Percentiles rank a stretch among this genome's conserved stretches.
Evolutionary conservation across 345 rosid genomes (phyloP).

Genomic region (Erysimum cheiranthoides): DNA sequence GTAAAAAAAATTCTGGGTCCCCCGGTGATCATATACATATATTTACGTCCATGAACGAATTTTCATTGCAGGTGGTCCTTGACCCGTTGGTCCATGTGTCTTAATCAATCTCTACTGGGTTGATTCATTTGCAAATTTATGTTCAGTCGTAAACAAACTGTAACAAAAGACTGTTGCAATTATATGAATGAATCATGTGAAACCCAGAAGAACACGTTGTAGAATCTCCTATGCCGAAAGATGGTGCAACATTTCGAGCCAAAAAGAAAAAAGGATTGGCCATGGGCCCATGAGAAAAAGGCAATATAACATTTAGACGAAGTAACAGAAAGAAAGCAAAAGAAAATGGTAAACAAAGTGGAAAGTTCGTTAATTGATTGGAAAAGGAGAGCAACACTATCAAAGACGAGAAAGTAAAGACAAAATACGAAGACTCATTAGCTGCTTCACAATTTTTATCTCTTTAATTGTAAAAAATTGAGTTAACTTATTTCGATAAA

Average conservation of each 20-base stretch:
- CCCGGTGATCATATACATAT: too few species aligned
- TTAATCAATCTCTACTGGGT: too few species aligned
- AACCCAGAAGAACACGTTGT: constrained; percentile 19
- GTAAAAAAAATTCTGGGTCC: too few species aligned
- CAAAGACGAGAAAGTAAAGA: constrained; percentile 8
- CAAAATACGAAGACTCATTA: background rate
- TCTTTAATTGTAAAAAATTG: background rate
- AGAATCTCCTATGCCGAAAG: background rate
- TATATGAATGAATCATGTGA: constrained; percentile 31
- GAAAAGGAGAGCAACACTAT: background rate
- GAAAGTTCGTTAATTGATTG: background rate
- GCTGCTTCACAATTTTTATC: constrained; percentile 14
- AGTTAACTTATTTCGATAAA: too few species aligned
- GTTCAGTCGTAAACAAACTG: too few species aligned
- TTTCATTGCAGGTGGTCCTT: background rate
- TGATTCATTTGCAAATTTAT: too few species aligned
- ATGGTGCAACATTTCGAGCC: background rate
- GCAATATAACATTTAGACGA: background rate
- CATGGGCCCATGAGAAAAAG: too few species aligned
- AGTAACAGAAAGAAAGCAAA: background rate
- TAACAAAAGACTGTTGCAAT: background rate
- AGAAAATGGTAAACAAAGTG: background rate
- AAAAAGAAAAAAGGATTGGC: background rate
- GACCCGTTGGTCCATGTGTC: background rate
- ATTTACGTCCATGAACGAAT: background rate